Evolutionary conservation across 2,329 filamentous ascomycete genomes (phyloP).

Genomic region (Alternaria gansuensis): DNA sequence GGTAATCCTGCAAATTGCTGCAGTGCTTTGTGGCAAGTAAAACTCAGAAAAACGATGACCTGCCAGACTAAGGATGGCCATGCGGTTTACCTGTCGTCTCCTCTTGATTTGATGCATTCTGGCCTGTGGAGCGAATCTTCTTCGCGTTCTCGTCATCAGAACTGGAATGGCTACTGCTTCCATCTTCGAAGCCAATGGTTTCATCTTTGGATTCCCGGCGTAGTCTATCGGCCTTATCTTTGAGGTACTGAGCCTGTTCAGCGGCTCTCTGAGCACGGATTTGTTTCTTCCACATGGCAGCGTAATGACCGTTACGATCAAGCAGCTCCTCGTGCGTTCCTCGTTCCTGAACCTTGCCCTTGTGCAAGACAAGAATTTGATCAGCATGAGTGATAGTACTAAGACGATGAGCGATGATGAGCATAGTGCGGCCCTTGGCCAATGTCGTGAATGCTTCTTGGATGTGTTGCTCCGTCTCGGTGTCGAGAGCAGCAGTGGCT

Average conservation of each 20-base stretch:
- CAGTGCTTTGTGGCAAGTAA: constrained; percentile 7
- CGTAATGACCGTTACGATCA: constrained; percentile 56
- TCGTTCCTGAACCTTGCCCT: constrained; percentile 61
- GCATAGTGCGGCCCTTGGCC: constrained; percentile 84
- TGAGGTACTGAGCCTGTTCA: constrained; percentile 59
- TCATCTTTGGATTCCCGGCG: constrained; percentile 59
- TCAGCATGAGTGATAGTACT: constrained; percentile 66
- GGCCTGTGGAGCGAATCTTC: constrained; percentile 28
- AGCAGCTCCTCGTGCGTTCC: constrained; percentile 63
- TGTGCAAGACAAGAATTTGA: constrained; percentile 64
- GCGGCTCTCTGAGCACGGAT: constrained; percentile 61
- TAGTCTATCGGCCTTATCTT: constrained; percentile 61
- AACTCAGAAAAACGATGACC: constrained; percentile 4
- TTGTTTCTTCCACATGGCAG: constrained; percentile 63
- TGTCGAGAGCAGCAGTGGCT: constrained; percentile 89
- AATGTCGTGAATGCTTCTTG: constrained; percentile 85
- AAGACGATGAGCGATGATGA: constrained; percentile 85
- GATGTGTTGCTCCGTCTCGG: constrained; percentile 91
- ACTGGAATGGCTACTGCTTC: constrained; percentile 51
- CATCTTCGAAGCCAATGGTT: constrained; percentile 45
- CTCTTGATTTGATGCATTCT: constrained; percentile 22
- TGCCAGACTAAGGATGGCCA: constrained; percentile 39
- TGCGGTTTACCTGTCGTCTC: constrained; percentile 35
- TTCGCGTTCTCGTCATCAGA: constrained; percentile 48
- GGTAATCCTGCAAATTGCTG: neutral